phyloP scores from a whole-genome alignment of 1,139 yeast genomes.

The Yamadazyma dushanensis region DNA sequence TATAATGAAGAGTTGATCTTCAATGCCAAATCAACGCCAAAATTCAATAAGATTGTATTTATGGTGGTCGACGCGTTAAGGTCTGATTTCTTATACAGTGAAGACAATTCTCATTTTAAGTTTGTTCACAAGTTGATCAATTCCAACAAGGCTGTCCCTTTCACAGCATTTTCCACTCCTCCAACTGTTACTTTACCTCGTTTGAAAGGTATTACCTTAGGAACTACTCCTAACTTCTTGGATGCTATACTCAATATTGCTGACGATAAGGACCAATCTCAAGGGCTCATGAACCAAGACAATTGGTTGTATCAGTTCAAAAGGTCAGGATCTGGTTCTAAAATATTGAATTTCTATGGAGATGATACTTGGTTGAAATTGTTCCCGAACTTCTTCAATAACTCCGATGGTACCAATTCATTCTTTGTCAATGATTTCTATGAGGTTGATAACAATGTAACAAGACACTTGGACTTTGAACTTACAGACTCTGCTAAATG shows the following conservation, averaged over 20 bases:
- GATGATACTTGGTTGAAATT: conserved; percentile 97
- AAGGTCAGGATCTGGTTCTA: conserved; percentile 29
- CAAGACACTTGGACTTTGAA: conserved; percentile 73
- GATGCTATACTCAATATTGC: conserved; percentile 93
- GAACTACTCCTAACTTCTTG: conserved; percentile 75
- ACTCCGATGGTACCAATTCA: conserved; percentile 84
- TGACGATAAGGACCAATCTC: conserved; percentile 77
- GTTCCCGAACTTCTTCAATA: conserved; percentile 65
- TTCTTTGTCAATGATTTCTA: conserved; percentile 94
- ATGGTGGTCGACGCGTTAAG: conserved; percentile 94
- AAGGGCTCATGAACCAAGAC: conserved; percentile 74
- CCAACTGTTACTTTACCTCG: conserved; percentile 84
- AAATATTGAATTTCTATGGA: conserved; percentile 76
- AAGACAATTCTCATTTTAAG: conserved; percentile 53
- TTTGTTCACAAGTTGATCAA: conserved; percentile 68
- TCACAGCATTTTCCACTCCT: conserved; percentile 86
- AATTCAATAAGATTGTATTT: conserved; percentile 67
- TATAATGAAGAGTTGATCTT: conserved; percentile 28
- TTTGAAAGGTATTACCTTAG: conserved; percentile 77
- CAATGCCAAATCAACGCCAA: conserved; percentile 28
- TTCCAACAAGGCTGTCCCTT: conserved; percentile 74
- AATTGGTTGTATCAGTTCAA: conserved; percentile 81
- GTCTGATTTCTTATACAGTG: conserved; percentile 78
- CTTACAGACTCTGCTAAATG: conserved; percentile 47
- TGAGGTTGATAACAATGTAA: conserved; percentile 90